A percentile compares a stretch with the other conserved stretches of the same genome.
Conservation (phyloP, 441 rosid genomes). For the Aquilaria agallochum region DNA sequence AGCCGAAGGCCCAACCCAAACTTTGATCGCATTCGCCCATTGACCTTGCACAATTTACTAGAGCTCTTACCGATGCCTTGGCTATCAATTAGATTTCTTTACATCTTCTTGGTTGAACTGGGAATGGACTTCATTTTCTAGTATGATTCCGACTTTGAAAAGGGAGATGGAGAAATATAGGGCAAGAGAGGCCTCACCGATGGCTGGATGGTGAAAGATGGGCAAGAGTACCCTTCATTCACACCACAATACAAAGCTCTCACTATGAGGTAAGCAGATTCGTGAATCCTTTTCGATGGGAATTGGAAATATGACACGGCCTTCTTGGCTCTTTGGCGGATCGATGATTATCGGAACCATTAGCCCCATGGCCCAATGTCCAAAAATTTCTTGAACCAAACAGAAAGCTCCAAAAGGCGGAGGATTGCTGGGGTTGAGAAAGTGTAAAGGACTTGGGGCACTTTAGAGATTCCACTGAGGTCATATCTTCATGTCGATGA, state of each 20-base stretch:
- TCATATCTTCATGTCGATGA: slow-evolving; percentile 95
- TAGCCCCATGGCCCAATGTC: slow-evolving; percentile 89
- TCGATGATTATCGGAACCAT: slow-evolving; percentile 89
- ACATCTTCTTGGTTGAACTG: too few species aligned
- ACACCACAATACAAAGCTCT: slow-evolving; percentile 74
- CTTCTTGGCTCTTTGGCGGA: slow-evolving; percentile 45
- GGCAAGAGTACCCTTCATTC: slow-evolving; percentile 23
- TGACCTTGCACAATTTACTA: too few species aligned
- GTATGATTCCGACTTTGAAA: too few species aligned
- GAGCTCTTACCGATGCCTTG: too few species aligned
- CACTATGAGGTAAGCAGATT: slow-evolving; percentile 79
- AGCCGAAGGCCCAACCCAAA: too few species aligned
- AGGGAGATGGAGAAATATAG: too few species aligned
- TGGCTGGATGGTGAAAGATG: too few species aligned
- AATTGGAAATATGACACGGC: slow-evolving; percentile 82
- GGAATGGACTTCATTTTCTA: too few species aligned
- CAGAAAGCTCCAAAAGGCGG: slow-evolving; percentile 64
- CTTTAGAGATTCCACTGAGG: slow-evolving; percentile 70
- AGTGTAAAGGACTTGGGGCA: slow-evolving; percentile 59
- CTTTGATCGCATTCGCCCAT: too few species aligned
- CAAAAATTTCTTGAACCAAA: slow-evolving; percentile 85
- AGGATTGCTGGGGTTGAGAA: slow-evolving; percentile 69
- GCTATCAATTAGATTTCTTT: too few species aligned
- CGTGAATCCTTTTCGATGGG: slow-evolving; percentile 76
- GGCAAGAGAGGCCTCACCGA: too few species aligned